phyloP scores from a whole-genome alignment of 1,139 yeast species.

The Zygosaccharomyces pseudobailii region DNA sequence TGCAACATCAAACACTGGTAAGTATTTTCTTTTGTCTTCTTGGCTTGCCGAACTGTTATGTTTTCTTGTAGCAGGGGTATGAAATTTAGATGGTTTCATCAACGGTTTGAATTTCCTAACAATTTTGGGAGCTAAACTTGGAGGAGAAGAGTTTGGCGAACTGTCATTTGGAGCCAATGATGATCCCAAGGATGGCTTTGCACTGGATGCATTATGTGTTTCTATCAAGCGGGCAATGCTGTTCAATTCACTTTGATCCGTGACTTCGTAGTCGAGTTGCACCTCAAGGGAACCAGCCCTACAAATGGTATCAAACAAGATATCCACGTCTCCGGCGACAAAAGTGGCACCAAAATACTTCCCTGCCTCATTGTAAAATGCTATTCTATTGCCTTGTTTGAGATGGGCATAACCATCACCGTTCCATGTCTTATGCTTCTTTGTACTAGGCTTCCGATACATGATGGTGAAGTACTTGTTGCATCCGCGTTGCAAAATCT shows the following conservation, averaged over 20 bases:
- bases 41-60: background rate
- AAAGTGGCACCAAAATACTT: constrained; percentile 28
- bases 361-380: constrained; percentile 32
- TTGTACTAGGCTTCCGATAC: constrained; percentile 66
- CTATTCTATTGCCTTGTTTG: constrained; percentile 15
- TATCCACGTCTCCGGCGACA: constrained; percentile 17
- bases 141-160: background rate
- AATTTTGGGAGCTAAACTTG: constrained; percentile 6
- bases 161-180: background rate
- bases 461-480: constrained; percentile 39
- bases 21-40: constrained; percentile 14
- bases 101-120: constrained; percentile 19
- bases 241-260: constrained; percentile 16
- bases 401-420: constrained; percentile 69
- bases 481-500: background rate
- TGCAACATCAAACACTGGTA: constrained; percentile 41
- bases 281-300: constrained; percentile 49
- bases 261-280: constrained; percentile 47
- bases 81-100: constrained; percentile 7
- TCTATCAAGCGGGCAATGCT: background rate
- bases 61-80: constrained; percentile 5
- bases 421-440: constrained; percentile 91
- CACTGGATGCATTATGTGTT: background rate
- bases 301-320: constrained; percentile 42
- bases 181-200: background rate